These are phyloP conservation scores for Ceratobasidium sp. DNA, from an alignment of 1,284 basidiomycete species.

Conservation along the genomic window DNA sequence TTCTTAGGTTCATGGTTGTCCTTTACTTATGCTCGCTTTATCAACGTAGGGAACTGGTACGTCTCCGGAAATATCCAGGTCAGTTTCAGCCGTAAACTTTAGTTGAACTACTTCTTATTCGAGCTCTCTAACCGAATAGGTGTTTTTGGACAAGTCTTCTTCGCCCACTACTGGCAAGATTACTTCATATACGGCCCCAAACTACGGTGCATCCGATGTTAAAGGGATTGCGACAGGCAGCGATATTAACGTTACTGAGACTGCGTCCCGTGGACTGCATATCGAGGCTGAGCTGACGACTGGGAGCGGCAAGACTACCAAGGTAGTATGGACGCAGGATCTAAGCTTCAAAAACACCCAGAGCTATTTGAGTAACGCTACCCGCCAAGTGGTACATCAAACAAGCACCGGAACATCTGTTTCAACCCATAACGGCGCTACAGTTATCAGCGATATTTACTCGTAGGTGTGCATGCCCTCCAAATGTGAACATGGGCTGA, in stretches of 20 bases:
- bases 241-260: slow-evolving; percentile 69
- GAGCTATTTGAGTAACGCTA: slow-evolving; percentile 65
- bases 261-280: slow-evolving; percentile 67
- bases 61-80: slow-evolving; percentile 78
- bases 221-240: slow-evolving; percentile 59
- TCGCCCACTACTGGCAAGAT: slow-evolving; percentile 77
- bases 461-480: slow-evolving; percentile 59
- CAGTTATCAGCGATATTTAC: slow-evolving; percentile 70
- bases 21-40: neutral
- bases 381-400: slow-evolving; percentile 73
- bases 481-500: too few species aligned
- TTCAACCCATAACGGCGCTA: slow-evolving; percentile 73
- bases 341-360: slow-evolving; percentile 70
- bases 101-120: neutral
- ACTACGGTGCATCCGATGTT: slow-evolving; percentile 68
- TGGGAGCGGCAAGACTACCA: slow-evolving; percentile 68
- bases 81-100: slow-evolving; percentile 4
- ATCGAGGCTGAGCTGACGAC: slow-evolving; percentile 72
- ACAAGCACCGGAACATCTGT: slow-evolving; percentile 67
- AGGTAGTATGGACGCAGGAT: slow-evolving; percentile 70
- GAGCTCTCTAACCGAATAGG: slow-evolving; percentile 46
- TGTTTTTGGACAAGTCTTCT: slow-evolving; percentile 73
- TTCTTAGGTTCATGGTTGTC: neutral
- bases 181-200: slow-evolving; percentile 68
- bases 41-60: slow-evolving; percentile 72